Evolutionary conservation across 495 filamentous ascomycete genomes (phyloP).

Genomic region (Aspergillus heteromorphus): DNA sequence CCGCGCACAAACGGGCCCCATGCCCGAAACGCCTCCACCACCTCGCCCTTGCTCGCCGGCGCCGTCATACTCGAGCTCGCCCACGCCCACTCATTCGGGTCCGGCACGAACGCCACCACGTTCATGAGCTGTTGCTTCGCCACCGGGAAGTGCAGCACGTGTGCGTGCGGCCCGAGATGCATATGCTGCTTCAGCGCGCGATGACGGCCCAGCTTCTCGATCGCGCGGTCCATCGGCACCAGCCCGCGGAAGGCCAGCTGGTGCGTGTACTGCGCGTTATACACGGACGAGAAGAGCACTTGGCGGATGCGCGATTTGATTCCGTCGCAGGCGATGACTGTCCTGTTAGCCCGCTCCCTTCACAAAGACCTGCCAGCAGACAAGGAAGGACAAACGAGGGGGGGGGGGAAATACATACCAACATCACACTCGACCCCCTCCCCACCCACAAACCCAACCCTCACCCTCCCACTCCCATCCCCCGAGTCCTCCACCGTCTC

Average conservation of each 20-base stretch:
- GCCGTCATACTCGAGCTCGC: constrained; percentile 1
- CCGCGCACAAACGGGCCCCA: constrained; percentile 32
- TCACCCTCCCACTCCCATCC: constrained; percentile 15
- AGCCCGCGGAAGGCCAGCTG: constrained; percentile 51
- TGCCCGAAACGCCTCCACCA: constrained; percentile 16
- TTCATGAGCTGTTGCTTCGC: constrained; percentile 35
- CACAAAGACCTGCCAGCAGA: neutral
- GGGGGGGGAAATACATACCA: constrained; percentile 20
- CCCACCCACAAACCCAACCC: constrained; percentile 52
- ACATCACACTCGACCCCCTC: constrained; percentile 45
- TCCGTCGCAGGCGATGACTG: constrained; percentile 52
- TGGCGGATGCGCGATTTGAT: constrained; percentile 50
- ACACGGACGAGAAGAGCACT: constrained; percentile 35
- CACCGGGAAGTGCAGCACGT: constrained; percentile 45
- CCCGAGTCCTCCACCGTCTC: constrained; percentile 5
- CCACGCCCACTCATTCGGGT: constrained; percentile 32
- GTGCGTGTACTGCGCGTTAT: constrained; percentile 43
- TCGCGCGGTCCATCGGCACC: constrained; percentile 42
- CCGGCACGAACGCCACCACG: constrained; percentile 41
- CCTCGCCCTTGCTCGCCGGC: constrained; percentile 17
- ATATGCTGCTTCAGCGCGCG: constrained; percentile 37
- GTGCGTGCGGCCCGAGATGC: constrained; percentile 40
- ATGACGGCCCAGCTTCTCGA: constrained; percentile 32
- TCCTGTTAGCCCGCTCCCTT: neutral
- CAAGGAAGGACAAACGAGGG: too few species aligned